phyloP scores from a whole-genome alignment of 768 basidiomycete genomes.

The Baorangia bicolor region DNA sequence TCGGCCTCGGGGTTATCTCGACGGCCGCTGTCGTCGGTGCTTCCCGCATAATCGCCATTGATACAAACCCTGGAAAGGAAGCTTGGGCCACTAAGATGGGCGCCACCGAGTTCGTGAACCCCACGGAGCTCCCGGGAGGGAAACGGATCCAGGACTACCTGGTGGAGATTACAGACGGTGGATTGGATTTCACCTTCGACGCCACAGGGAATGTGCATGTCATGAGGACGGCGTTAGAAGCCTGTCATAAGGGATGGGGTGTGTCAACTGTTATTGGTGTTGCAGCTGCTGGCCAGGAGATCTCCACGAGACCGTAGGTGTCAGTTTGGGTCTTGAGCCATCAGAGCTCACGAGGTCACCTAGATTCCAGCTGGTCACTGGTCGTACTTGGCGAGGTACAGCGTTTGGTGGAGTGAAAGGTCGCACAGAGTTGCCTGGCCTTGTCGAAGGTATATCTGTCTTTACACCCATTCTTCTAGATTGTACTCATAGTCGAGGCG shows the following conservation, averaged over 20 bases:
- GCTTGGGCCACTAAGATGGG: slow-evolving; percentile 90
- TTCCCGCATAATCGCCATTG: slow-evolving; percentile 87
- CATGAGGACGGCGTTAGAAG: slow-evolving; percentile 94
- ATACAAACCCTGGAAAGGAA: slow-evolving; percentile 85
- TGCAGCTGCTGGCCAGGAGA: slow-evolving; percentile 95
- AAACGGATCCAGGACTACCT: slow-evolving; percentile 87
- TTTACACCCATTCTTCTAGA: not conserved
- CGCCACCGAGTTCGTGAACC: slow-evolving; percentile 93
- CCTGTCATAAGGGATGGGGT: slow-evolving; percentile 99
- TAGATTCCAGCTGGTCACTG: slow-evolving; percentile 72
- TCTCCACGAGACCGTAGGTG: slow-evolving; percentile 80
- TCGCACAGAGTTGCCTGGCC: slow-evolving; percentile 89
- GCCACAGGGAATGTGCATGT: slow-evolving; percentile 94
- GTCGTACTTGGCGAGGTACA: slow-evolving; percentile 89
- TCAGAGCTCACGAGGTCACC: slow-evolving; percentile 7
- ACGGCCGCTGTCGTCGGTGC: slow-evolving; percentile 78
- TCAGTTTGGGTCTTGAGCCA: not conserved
- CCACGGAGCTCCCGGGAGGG: slow-evolving; percentile 67
- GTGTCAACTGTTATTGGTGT: slow-evolving; percentile 95
- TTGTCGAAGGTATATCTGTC: slow-evolving; percentile 71
- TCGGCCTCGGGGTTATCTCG: slow-evolving; percentile 90
- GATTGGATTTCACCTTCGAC: slow-evolving; percentile 96
- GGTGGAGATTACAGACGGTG: slow-evolving; percentile 92
- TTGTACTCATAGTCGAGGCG: not conserved
- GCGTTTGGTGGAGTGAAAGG: slow-evolving; percentile 99